These are phyloP conservation scores for Candida dendrica DNA, from an alignment of 805 yeast genomes.

Conservation along the genomic window DNA sequence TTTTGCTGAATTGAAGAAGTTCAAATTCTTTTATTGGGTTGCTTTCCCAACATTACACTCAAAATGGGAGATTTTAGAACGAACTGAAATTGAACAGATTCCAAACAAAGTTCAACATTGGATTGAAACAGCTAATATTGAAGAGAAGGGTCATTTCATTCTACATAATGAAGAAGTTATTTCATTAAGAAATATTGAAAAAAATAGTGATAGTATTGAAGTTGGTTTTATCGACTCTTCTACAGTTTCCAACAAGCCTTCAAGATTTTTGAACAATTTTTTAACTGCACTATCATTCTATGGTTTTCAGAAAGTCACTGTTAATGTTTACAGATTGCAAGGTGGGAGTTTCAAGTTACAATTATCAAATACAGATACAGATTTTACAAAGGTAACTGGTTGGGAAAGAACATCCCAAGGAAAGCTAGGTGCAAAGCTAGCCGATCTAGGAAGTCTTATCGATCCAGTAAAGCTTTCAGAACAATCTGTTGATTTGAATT, in stretches of 20 bases:
- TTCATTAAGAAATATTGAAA: conserved; percentile 11
- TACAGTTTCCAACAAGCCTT: conserved; percentile 30
- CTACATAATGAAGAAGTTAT: conserved; percentile 10
- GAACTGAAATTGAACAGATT: conserved; percentile 3
- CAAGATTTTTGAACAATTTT: conserved; percentile 53
- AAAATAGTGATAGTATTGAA: conserved; percentile 4
- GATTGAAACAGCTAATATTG: conserved; percentile 8
- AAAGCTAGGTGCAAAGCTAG: conserved; percentile 72
- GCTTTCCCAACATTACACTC: conserved; percentile 63
- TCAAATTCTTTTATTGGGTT: conserved; percentile 85
- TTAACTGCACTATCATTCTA: conserved; percentile 37
- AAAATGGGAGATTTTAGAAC: conserved; percentile 33
- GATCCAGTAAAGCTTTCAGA: conserved; percentile 79
- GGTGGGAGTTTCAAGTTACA: conserved; percentile 23
- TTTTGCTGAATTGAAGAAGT: conserved; percentile 86
- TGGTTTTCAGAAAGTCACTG: conserved; percentile 26
- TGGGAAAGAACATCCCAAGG: conserved; percentile 84
- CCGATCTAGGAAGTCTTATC: conserved; percentile 74
- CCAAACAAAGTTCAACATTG: conserved; percentile 8
- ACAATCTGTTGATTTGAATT: conserved; percentile 87
- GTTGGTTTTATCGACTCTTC: conserved; percentile 35
- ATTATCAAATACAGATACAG: conserved; percentile 11
- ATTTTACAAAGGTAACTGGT: conserved; percentile 47
- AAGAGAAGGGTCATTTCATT: conserved; percentile 23
- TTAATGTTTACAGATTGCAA: conserved; percentile 32